These are phyloP conservation scores for Solanum arcanum DNA, from an alignment of 257 asterid genomes.

Conservation along the genomic window DNA sequence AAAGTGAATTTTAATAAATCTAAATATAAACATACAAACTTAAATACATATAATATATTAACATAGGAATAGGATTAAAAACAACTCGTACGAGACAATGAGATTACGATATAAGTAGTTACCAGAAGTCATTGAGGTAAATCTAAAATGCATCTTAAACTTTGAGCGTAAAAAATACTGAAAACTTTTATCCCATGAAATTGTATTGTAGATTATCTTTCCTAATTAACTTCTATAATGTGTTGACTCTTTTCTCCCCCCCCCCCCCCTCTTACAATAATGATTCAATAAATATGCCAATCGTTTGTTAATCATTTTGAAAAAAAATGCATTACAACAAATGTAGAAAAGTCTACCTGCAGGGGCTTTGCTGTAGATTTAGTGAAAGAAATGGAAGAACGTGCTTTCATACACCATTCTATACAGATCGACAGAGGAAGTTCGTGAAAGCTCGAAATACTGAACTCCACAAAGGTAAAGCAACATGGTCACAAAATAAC, in stretches of 20 bases:
- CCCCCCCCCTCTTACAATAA: neutral
- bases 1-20: neutral
- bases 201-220: neutral
- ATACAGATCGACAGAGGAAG: neutral
- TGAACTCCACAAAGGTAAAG: neutral
- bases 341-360: neutral
- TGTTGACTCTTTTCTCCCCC: neutral
- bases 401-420: neutral
- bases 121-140: neutral
- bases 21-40: neutral
- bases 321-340: neutral
- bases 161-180: neutral
- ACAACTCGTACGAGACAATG: neutral
- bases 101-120: neutral
- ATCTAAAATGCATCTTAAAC: neutral
- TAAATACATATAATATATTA: neutral
- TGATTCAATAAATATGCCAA: neutral
- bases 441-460: neutral
- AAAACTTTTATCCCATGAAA: neutral
- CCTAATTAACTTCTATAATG: neutral
- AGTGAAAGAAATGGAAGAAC: neutral
- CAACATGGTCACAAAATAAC: neutral
- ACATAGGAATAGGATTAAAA: neutral
- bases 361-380: neutral
- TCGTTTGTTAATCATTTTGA: neutral